A percentile compares a stretch with the other conserved stretches of the same genome.
These are phyloP conservation scores for Colletotrichum sp. DNA, from an alignment of 2,329 filamentous ascomycete genomes.

Conservation along the genomic window DNA sequence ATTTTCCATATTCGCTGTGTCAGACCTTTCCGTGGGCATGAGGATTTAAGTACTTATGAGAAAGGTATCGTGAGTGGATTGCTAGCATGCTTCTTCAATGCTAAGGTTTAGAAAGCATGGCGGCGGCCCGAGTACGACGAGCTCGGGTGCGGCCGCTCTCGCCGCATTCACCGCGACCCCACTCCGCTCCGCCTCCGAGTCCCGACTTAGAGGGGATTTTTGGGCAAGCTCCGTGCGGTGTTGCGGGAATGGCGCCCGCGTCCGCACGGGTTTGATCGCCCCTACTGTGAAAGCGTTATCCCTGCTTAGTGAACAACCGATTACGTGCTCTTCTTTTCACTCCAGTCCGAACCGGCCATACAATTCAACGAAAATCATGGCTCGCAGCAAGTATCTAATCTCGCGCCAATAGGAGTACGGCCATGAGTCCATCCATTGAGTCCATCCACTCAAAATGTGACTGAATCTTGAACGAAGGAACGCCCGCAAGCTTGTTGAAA, in stretches of 20 bases:
- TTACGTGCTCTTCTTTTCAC: rapidly evolving
- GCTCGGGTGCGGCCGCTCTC: neutral
- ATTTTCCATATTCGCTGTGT: neutral
- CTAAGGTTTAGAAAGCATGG: neutral
- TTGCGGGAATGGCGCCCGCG: neutral
- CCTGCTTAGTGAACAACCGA: neutral
- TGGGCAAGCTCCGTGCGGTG: neutral
- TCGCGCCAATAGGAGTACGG: neutral
- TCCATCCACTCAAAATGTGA: neutral
- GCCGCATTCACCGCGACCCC: neutral
- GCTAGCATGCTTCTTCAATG: neutral
- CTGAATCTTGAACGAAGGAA: rapidly evolving
- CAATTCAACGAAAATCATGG: neutral
- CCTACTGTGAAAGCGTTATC: neutral
- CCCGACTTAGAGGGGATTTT: neutral
- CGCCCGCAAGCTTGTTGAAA: neutral
- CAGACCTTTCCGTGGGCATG: neutral
- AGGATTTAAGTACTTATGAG: neutral
- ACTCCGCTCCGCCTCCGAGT: neutral
- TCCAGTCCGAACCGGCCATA: neutral
- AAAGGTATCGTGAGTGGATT: neutral
- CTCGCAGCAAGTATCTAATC: neutral
- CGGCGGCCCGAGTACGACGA: neutral
- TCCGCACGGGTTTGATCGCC: neutral
- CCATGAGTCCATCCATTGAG: neutral